Conservation (phyloP, 257 asterid species). For the Solanum stenotomum region DNA sequence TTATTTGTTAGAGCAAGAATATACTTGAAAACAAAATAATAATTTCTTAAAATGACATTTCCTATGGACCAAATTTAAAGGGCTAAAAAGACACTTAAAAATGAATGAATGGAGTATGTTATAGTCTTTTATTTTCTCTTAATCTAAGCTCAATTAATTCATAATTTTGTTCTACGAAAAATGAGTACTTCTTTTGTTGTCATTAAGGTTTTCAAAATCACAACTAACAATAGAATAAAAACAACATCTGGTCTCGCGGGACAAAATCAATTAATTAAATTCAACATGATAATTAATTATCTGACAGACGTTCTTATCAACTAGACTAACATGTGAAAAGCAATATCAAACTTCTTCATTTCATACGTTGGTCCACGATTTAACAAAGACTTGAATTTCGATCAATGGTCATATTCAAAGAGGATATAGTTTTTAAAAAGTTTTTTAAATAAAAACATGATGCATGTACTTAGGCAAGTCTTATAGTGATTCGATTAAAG, state of each 20-base stretch:
- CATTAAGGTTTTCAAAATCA: background rate
- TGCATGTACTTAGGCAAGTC: background rate
- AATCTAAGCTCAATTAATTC: background rate
- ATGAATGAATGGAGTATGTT: background rate
- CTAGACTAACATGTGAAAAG: background rate
- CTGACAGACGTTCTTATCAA: background rate
- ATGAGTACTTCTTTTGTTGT: background rate
- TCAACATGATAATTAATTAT: background rate
- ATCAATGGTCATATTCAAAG: background rate
- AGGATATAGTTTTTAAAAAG: background rate
- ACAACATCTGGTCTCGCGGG: fast-evolving
- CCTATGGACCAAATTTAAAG: background rate
- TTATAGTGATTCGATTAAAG: background rate
- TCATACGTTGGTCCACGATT: background rate
- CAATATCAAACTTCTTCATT: background rate
- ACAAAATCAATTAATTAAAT: background rate
- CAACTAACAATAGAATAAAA: too few species aligned
- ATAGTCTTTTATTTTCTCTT: background rate
- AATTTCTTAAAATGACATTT: background rate
- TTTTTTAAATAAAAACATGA: background rate
- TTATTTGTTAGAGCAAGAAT: background rate
- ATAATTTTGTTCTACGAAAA: background rate
- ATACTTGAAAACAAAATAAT: background rate
- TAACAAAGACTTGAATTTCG: background rate
- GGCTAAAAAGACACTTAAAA: background rate